Evolutionary conservation across 345 rosid species (phyloP), one percentile per base, ranked within the genome.

Genomic region (Populus deltoides): DNA sequence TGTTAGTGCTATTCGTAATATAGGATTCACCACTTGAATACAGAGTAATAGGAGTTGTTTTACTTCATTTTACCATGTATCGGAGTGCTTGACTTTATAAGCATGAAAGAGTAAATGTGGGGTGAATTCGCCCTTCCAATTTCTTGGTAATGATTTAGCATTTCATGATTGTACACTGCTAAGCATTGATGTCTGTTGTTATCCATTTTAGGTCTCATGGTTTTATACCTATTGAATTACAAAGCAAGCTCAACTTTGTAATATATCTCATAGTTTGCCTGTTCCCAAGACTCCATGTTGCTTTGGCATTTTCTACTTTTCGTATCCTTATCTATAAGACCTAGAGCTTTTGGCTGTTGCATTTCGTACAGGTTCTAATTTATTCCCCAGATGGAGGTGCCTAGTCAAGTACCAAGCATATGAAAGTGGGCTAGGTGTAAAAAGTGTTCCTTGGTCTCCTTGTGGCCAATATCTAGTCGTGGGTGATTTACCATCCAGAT

Each of bases 371-470:
- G 99, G 97, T 96, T 86, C 89, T 96, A 70, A 87, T 89, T 63
- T 91, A 96, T 86, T 93, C 99, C 36, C 98, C 98, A 38, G 99
- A 96, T 83, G 98, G 68, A 90, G 97, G 84, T 93, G 97, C 85
- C 87, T 96, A 36, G 90, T 85, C 73, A 96, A 93, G 89, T 92
- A 96, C 67, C 99, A 92, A 83, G 97, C 99, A 49, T 96, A 93
- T 80, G 98, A 96, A 77, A 90, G 99, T 83, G 99, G 99, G 41
- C 87, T 96, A 70, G 98, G 99, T 77, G 98, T 96, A 49, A 96
- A 96, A 74, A 88, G 87, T 73, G 90, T 96, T 79, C 91, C 94
- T 29, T 96, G 99, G 97, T 96, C 98, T 77, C 97, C 99, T 17
- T 96, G 95, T 83, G 98, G 98, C 66, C 98, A 92, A 83, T 96